phyloP scores from a whole-genome alignment of 176 grass and related monocot genomes.

The Aegilops umbellulata region DNA sequence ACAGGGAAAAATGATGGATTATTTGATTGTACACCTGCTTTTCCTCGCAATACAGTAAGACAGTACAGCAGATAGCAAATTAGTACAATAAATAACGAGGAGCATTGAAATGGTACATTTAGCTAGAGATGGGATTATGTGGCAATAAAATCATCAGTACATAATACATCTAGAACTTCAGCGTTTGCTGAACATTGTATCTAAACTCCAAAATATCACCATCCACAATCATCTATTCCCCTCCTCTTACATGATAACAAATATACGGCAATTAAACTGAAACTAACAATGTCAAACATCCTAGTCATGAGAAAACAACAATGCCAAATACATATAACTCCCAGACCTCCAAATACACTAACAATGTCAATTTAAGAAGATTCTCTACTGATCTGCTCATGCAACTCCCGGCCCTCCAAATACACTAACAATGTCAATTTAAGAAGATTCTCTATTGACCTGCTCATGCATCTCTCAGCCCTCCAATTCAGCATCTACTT shows the following conservation, averaged over 20 bases:
- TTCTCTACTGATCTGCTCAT: not conserved
- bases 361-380: not conserved
- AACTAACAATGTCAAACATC: not conserved
- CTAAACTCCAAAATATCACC: not conserved
- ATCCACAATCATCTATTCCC: not conserved
- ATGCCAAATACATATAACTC: not conserved
- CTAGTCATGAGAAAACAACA: not conserved
- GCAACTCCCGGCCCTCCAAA: not conserved
- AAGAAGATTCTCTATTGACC: not conserved
- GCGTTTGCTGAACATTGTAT: not conserved
- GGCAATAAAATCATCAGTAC: not conserved
- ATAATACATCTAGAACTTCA: not conserved
- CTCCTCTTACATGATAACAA: not conserved
- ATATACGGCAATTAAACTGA: not conserved
- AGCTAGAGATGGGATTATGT: not conserved
- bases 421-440: not conserved
- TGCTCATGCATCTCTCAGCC: not conserved
- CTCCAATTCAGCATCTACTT: not conserved
- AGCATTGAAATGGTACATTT: not conserved
- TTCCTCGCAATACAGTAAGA: not conserved
- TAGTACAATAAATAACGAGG: not conserved
- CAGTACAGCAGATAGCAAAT: not conserved
- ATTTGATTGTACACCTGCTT: not conserved
- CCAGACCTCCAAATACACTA: not conserved
- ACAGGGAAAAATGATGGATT: not conserved